Evolutionary conservation across 495 filamentous ascomycete genomes (phyloP), one percentile per base, ranked within the genome.

Genomic region (Lophiostoma macrostomum): DNA sequence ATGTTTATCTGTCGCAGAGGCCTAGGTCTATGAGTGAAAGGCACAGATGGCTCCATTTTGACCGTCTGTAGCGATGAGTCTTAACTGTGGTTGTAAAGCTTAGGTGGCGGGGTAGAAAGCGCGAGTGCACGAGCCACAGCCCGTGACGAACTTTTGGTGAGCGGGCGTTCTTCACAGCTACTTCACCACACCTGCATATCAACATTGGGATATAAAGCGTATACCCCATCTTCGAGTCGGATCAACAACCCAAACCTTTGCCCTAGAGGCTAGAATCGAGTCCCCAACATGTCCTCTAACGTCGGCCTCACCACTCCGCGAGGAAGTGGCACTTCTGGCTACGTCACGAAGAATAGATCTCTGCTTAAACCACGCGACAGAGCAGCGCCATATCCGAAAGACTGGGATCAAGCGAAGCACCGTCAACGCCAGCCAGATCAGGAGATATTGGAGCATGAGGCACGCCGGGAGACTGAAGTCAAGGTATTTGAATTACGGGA

Each of bases 251-350:
- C n/a, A n/a, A n/a, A n/a, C 8, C 29, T 4, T 37, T 18, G 3
- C 18, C 42, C n/a, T 19, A 10, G 6, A 39, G 19, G 16, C 29
- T 36, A 12, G 18, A 10, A 36, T 2, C 41, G 13, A 27, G 16
- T 4, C 4, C 18, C 22, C 34, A 41, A 7, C 36, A 98, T 97
- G 93, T 91, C 91, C 50, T 90, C 90, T 53, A 99, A 99, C 76
- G 94, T 99, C 72, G 94, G 94, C 55, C 90, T 99, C 65, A 78
- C 86, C 44, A 99, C 94, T 18, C 94, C 94, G 5, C 87, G 94
- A 56, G 94, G 94, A 50, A 90, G 83, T 61, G 93, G 93, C 49
- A 99, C 94, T 53, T 95, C 89, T 3, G 94, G 94, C 66, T 97
- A 96, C 73, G 90, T 99, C 45, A 91, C 96, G 67, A 87, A 88